Evolutionary conservation across 139 green algal genomes (phyloP).

Genomic region (Eudorina sp.): DNA sequence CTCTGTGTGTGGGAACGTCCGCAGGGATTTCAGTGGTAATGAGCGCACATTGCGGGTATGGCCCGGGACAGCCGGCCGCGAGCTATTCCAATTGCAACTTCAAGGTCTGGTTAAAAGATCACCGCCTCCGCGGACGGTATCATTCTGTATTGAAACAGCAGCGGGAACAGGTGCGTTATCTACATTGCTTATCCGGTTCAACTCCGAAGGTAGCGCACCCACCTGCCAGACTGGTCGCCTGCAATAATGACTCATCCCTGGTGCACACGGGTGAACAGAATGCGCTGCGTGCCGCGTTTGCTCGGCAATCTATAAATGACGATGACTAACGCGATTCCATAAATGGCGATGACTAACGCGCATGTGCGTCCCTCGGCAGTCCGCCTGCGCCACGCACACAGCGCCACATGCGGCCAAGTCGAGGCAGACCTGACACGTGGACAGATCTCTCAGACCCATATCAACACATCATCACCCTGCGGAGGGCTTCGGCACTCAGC

Average conservation of each 20-base stretch:
- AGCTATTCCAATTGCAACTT: conserved; percentile 14
- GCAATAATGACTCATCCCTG: background rate
- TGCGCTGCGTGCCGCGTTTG: background rate
- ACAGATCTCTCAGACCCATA: background rate
- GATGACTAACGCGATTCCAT: too few species aligned
- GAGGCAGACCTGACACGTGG: background rate
- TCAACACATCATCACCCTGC: background rate
- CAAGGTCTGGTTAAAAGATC: background rate
- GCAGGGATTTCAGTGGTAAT: background rate
- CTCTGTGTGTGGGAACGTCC: background rate
- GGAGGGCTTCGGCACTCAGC: background rate
- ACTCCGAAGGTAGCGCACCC: background rate
- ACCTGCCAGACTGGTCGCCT: background rate
- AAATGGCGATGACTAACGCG: too few species aligned
- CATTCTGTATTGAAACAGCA: background rate
- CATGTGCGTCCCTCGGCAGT: too few species aligned
- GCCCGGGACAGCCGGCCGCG: background rate
- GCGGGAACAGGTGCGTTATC: background rate
- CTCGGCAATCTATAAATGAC: too few species aligned
- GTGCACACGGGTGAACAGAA: background rate
- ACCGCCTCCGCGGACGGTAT: too few species aligned
- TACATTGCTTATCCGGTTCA: background rate
- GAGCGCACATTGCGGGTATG: background rate
- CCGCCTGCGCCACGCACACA: background rate
- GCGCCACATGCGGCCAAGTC: background rate